Percentiles rank a stretch among this genome's conserved stretches.
These are phyloP conservation scores for Aurinia saxatilis DNA, from an alignment of 345 rosid genomes.

Conservation along the genomic window DNA sequence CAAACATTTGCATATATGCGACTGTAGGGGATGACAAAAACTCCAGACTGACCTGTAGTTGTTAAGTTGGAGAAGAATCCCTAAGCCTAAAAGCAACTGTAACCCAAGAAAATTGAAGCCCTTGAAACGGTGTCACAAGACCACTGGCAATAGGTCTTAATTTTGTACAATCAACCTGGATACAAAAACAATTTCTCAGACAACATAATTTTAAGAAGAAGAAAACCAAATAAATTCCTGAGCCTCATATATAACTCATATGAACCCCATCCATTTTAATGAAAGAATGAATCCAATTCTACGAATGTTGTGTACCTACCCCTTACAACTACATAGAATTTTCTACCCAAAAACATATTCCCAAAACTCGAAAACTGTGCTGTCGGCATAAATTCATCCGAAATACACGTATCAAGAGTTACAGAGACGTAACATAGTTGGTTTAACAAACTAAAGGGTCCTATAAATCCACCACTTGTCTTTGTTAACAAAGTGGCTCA, in stretches of 20 bases:
- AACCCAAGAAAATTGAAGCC: conserved; percentile 73
- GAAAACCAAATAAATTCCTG: too few relatives aligned
- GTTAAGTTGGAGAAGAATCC: conserved; percentile 87
- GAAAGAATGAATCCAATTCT: neutral
- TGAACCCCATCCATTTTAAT: neutral
- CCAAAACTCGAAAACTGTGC: neutral
- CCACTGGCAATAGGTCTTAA: conserved; percentile 94
- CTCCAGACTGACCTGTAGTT: conserved; percentile 55
- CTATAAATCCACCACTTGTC: neutral
- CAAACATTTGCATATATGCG: neutral
- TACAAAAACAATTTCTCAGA: neutral
- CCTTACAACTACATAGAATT: neutral
- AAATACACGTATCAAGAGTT: neutral
- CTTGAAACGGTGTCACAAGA: conserved; percentile 72
- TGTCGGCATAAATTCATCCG: neutral
- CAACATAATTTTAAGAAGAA: too few relatives aligned
- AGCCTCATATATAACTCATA: too few relatives aligned
- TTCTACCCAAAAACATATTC: too few relatives aligned
- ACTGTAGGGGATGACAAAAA: neutral
- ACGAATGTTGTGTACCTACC: neutral
- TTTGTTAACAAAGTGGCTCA: neutral
- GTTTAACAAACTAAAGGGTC: neutral
- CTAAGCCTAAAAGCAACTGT: conserved; percentile 85
- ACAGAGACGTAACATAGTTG: neutral
- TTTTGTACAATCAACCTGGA: conserved; percentile 83